These are phyloP conservation scores for Daedaleopsis sinensis DNA, from an alignment of 768 basidiomycete species.

Conservation along the genomic window DNA sequence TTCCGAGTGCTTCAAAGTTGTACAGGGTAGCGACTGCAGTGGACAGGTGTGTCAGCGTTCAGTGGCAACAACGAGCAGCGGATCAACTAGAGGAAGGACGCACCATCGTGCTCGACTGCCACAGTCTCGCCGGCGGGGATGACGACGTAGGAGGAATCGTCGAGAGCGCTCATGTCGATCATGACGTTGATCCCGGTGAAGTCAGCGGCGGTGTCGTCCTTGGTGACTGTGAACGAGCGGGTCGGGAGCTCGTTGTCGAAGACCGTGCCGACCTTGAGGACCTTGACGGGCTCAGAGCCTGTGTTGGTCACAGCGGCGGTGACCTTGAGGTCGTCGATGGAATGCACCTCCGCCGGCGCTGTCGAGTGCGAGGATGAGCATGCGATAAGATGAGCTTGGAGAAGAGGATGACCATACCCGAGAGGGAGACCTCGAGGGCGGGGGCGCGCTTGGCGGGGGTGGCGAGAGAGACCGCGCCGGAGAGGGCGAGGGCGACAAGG, in stretches of 20 bases:
- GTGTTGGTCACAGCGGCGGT: conserved; percentile 46
- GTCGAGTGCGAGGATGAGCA: conserved; percentile 14
- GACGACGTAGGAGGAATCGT: conserved; percentile 42
- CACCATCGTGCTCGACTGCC: conserved; percentile 44
- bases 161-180: conserved; percentile 34
- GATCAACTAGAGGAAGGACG: background rate
- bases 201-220: conserved; percentile 39
- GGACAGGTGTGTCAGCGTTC: background rate
- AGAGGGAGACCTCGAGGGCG: conserved; percentile 18
- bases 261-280: conserved; percentile 50
- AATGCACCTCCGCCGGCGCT: conserved; percentile 32
- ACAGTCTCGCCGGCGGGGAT: conserved; percentile 45
- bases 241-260: conserved; percentile 47
- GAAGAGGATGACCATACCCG: background rate
- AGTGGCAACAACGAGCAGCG: too few species aligned
- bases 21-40: conserved; percentile 42
- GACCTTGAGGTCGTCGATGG: conserved; percentile 44
- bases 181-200: conserved; percentile 49
- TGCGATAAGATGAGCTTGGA: conserved; percentile 12
- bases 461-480: conserved; percentile 17
- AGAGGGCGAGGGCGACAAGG: conserved; percentile 12
- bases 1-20: conserved; percentile 44
- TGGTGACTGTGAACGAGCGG: conserved; percentile 46
- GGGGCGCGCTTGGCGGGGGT: conserved; percentile 16
- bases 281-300: conserved; percentile 42